Conservation (phyloP, 805 yeast genomes). For the Wickerhamiella domercqiae region DNA sequence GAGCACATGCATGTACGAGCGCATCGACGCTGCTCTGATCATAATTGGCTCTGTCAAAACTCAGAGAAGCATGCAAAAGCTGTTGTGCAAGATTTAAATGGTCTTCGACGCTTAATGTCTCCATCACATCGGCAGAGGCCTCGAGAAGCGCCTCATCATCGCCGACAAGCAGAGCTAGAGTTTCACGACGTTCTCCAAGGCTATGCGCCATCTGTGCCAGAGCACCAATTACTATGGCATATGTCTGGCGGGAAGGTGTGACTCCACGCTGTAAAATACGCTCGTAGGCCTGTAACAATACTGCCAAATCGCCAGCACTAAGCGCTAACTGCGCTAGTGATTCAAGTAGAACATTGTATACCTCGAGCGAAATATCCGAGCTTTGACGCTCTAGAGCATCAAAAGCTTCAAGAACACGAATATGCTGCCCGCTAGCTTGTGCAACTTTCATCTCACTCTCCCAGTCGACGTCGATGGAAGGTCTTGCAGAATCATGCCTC, state of each 20-base stretch:
- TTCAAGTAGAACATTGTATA: slow-evolving; percentile 17
- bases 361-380: slow-evolving; percentile 12
- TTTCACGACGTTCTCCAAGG: slow-evolving; percentile 1
- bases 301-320: slow-evolving; percentile 13
- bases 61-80: slow-evolving; percentile 8
- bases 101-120: slow-evolving; percentile 14
- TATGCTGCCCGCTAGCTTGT: slow-evolving; percentile 10
- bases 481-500: not conserved
- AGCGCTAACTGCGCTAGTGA: slow-evolving; percentile 10
- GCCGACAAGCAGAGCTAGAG: slow-evolving; percentile 10
- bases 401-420: slow-evolving; percentile 7
- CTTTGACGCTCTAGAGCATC: slow-evolving; percentile 6
- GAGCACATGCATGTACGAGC: slow-evolving; percentile 8
- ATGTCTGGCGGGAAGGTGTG: slow-evolving; percentile 19
- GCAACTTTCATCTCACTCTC: slow-evolving; percentile 5
- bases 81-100: slow-evolving; percentile 13
- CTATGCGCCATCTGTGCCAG: slow-evolving; percentile 16
- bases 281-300: slow-evolving; percentile 20
- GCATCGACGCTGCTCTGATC: slow-evolving; percentile 7
- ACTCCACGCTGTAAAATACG: slow-evolving; percentile 16
- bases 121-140: slow-evolving; percentile 19
- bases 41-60: slow-evolving; percentile 4
- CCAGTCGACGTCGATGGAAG: not conserved
- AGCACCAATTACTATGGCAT: slow-evolving; percentile 16
- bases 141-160: slow-evolving; percentile 10